Conservation (phyloP, 2,329 filamentous ascomycete species). For the Teratosphaeria pseudoeucalypti region DNA sequence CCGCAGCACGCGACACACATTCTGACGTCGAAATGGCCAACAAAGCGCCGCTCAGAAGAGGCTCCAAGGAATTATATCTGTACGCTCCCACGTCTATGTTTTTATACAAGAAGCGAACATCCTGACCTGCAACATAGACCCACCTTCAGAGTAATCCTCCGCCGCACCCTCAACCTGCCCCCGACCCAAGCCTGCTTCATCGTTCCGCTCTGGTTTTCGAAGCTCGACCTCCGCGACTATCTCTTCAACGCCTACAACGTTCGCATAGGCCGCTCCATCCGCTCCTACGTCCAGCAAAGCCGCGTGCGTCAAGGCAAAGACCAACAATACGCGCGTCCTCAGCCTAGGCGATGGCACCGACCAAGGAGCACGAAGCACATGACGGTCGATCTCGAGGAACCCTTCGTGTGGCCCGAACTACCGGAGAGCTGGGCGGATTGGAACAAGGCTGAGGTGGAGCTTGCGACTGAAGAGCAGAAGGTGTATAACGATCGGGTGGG, state of each 20-base stretch:
- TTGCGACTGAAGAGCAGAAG: constrained; percentile 28
- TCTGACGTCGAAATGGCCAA: background rate
- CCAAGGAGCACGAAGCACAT: constrained; percentile 75
- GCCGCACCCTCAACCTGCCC: constrained; percentile 61
- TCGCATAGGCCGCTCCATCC: constrained; percentile 54
- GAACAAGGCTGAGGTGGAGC: constrained; percentile 16
- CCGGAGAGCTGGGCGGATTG: constrained; percentile 49
- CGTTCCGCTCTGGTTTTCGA: constrained; percentile 86
- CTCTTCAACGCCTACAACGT: constrained; percentile 78
- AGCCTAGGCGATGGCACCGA: constrained; percentile 48
- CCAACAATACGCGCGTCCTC: constrained; percentile 6
- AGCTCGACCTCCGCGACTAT: constrained; percentile 93
- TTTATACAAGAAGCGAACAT: constrained; percentile 1
- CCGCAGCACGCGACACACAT: background rate
- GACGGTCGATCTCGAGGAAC: constrained; percentile 79
- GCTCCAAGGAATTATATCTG: constrained; percentile 28
- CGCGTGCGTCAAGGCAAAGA: constrained; percentile 45
- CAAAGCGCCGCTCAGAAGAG: constrained; percentile 20
- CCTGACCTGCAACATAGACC: constrained; percentile 47
- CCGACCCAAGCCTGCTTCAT: constrained; percentile 80
- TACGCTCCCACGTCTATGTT: constrained; percentile 10
- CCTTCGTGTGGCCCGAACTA: constrained; percentile 76
- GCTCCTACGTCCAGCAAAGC: constrained; percentile 68
- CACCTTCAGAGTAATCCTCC: constrained; percentile 67
- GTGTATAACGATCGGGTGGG: constrained; percentile 26